Evolutionary conservation across 1,284 basidiomycete genomes (phyloP).

Genomic region (Lignosus rhinocerotis): DNA sequence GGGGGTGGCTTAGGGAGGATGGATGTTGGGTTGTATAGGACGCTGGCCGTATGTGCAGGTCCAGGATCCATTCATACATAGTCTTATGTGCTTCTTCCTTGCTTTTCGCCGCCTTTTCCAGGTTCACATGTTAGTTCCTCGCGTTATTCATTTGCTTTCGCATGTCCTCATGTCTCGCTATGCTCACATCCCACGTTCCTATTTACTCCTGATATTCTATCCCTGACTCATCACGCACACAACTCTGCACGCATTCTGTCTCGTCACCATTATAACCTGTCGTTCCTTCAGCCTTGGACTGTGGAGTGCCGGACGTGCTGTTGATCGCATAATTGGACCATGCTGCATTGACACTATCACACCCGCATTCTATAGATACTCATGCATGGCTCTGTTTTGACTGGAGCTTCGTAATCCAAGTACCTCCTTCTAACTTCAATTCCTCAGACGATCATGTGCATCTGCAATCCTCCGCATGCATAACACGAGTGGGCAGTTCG

Average conservation of each 20-base stretch:
- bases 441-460: no score
- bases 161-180: not conserved
- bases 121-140: not conserved
- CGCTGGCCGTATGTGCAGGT: not conserved
- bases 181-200: no score
- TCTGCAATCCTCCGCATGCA: no score
- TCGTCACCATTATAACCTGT: not conserved
- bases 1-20: not conserved
- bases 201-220: not conserved
- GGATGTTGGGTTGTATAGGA: not conserved
- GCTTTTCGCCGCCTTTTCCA: no score
- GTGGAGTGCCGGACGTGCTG: not conserved
- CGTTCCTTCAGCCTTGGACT: not conserved
- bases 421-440: no score
- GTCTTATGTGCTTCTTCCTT: not conserved
- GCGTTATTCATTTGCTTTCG: not conserved
- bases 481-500: no score
- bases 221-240: not conserved
- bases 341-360: not conserved
- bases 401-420: no score
- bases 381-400: no score
- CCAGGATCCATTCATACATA: not conserved
- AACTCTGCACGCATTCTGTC: not conserved
- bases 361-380: no score
- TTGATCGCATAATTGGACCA: not conserved